A percentile compares a stretch with the other conserved stretches of the same genome.
phyloP scores from a whole-genome alignment of 805 yeast species.

The Schwanniomyces sp. region DNA sequence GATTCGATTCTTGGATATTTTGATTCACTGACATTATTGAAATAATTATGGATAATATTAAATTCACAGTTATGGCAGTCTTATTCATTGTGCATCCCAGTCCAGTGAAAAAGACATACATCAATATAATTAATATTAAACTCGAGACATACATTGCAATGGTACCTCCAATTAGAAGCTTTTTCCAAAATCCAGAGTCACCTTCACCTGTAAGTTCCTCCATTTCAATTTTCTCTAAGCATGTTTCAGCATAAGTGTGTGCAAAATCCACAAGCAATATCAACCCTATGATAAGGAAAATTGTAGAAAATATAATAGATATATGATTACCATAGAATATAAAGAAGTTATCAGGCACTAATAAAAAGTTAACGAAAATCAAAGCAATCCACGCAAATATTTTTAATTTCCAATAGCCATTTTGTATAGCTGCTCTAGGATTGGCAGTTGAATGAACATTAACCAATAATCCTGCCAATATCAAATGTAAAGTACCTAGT shows the following conservation, averaged over 20 bases:
- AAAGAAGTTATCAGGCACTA: slow-evolving; percentile 83
- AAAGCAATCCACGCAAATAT: slow-evolving; percentile 58
- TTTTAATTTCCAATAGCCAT: slow-evolving; percentile 89
- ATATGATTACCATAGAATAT: slow-evolving; percentile 89
- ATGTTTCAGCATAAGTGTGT: slow-evolving; percentile 97
- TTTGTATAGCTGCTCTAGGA: slow-evolving; percentile 80
- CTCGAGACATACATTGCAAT: slow-evolving; percentile 77
- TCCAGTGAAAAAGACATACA: slow-evolving; percentile 82
- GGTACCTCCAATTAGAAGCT: slow-evolving; percentile 83
- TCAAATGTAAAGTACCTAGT: slow-evolving; percentile 73
- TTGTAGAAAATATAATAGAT: slow-evolving; percentile 78
- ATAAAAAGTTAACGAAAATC: slow-evolving; percentile 60
- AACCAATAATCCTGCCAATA: slow-evolving; percentile 63
- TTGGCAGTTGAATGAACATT: slow-evolving; percentile 78
- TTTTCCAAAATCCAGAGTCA: slow-evolving; percentile 69
- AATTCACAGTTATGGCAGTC: slow-evolving; percentile 77
- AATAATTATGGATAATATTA: slow-evolving; percentile 61
- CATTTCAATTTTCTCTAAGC: slow-evolving; percentile 85
- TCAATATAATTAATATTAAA: slow-evolving; percentile 67
- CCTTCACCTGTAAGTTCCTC: slow-evolving; percentile 56
- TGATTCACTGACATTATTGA: slow-evolving; percentile 77
- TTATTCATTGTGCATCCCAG: slow-evolving; percentile 86
- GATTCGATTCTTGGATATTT: slow-evolving; percentile 84
- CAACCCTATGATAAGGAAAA: slow-evolving; percentile 86
- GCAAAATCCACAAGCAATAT: slow-evolving; percentile 94